Evolutionary conservation across 2,329 filamentous ascomycete genomes (phyloP).

Genomic region (Fonsecaea nubica): DNA sequence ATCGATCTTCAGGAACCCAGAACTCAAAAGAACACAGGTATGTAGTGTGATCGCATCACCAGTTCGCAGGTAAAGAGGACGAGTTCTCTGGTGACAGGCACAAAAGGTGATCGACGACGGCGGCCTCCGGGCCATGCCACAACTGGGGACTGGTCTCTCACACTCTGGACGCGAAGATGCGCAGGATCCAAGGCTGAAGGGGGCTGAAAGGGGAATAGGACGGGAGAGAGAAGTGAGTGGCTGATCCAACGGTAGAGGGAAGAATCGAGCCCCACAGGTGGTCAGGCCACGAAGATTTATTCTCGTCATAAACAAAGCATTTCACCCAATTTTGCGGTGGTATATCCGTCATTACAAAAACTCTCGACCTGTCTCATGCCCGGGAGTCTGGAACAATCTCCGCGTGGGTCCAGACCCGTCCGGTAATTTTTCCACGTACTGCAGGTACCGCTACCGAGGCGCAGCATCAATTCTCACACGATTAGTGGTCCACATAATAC

Average conservation of each 20-base stretch:
- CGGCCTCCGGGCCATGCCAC: conserved; percentile 11
- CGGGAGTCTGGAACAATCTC: conserved; percentile 22
- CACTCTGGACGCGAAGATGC: neutral
- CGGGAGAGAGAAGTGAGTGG: conserved; percentile 11
- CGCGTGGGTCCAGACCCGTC: conserved; percentile 21
- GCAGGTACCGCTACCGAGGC: conserved; percentile 24
- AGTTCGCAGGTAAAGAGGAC: neutral
- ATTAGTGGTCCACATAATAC: conserved; percentile 11
- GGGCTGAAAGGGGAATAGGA: neutral
- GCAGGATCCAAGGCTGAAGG: neutral
- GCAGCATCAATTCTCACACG: neutral
- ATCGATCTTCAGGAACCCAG: conserved; percentile 14
- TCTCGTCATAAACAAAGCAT: neutral
- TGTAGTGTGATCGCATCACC: conserved; percentile 30
- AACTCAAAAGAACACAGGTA: conserved; percentile 14
- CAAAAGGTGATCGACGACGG: conserved; percentile 16
- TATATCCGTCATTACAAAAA: conserved; percentile 27
- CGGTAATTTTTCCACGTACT: conserved; percentile 8
- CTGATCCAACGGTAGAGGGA: neutral
- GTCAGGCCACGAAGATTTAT: conserved; percentile 21
- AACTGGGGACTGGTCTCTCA: neutral
- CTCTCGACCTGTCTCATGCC: conserved; percentile 29
- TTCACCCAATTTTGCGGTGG: conserved; percentile 3
- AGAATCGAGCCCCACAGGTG: neutral
- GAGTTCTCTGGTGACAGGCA: neutral